These are phyloP conservation scores for Dichotomopilus funicola DNA, from an alignment of 2,329 filamentous ascomycete genomes.

Conservation along the genomic window DNA sequence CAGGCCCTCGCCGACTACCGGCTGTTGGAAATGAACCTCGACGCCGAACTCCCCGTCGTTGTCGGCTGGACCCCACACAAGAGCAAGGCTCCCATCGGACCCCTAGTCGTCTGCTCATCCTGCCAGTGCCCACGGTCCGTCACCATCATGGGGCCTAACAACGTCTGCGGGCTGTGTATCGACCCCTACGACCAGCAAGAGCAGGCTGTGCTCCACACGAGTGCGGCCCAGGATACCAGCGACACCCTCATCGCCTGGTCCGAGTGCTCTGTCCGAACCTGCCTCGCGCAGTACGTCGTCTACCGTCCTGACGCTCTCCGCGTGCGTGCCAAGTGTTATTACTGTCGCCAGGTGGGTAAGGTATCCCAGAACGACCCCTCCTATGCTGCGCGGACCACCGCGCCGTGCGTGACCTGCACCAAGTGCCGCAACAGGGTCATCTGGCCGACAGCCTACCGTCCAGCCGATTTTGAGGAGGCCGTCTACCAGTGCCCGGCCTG, in stretches of 20 bases:
- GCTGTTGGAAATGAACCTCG: constrained; percentile 40
- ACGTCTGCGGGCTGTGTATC: constrained; percentile 38
- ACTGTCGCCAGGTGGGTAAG: constrained; percentile 33
- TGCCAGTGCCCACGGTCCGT: constrained; percentile 44
- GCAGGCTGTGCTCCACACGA: constrained; percentile 19
- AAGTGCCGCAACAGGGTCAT: constrained; percentile 41
- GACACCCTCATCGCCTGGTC: constrained; percentile 37
- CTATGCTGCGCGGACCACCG: constrained; percentile 13
- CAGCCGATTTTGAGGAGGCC: constrained; percentile 25
- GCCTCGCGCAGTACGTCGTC: constrained; percentile 45
- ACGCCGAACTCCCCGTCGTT: constrained; percentile 37
- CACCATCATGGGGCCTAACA: constrained; percentile 38
- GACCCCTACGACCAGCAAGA: constrained; percentile 18
- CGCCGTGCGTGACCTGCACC: constrained; percentile 40
- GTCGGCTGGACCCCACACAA: constrained; percentile 43
- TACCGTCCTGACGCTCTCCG: constrained; percentile 37
- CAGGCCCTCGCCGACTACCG: constrained; percentile 40
- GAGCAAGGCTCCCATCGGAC: constrained; percentile 37
- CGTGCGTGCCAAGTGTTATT: constrained; percentile 43
- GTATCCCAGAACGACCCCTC: constrained; percentile 8
- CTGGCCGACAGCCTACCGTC: constrained; percentile 40
- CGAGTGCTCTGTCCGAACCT: constrained; percentile 38
- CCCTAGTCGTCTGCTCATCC: constrained; percentile 33
- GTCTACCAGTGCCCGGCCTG: constrained; percentile 40
- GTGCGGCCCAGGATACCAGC: constrained; percentile 29